Base-by-base conservation (phyloP, 352 stramenopile species). In the Phytophthora lateralis region DNA sequence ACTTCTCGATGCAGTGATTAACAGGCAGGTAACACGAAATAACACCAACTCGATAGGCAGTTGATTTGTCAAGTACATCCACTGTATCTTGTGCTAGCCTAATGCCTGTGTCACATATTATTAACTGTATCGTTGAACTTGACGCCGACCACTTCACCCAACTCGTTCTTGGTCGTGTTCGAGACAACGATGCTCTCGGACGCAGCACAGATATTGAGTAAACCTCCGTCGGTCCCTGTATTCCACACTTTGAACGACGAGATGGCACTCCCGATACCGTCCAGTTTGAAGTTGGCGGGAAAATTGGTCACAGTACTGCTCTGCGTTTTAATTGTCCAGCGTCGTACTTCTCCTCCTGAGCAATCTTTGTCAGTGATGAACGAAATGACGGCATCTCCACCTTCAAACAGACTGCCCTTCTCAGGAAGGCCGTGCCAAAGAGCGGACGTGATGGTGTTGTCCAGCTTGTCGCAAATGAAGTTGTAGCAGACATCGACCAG, bases 361-460 rank as follows among this genome's bases (percentile, higher is more conserved):
- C 47, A 64, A 24, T 52, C 21, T 43, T 58, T 39, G 15, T 27
- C 37, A 4, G 56, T 52, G 29, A 58, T 20, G 30, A 64, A 64
- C 21, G 37, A 26, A 17, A 64, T 48, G 20, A 42, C 20, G 9
- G 38, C 29, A 5, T 55, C 35, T 8, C 44, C 55, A 10, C 17
- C n/a, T 17, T 17, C 6, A 34, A 53, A 60, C 9, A 52, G 39
- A 11, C 20, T 48, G 10, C 44, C 32, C 5, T 20, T 51, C 8
- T 58, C 47, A 5, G 54, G 54, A 9, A 69, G 47, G 0, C 41
- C 61, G 8, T 29, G 3, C 54, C 61, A 69, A 32, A 41, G 49
- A 6, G 38, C 60, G 15, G 60, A 68, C n/a, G 60, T 46, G 26
- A 68, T 37, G 12, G 20, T 49, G 34, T 64, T 46, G 32, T 63